Conservation (phyloP, 306 rosid species). For the Purshia tridentata region DNA sequence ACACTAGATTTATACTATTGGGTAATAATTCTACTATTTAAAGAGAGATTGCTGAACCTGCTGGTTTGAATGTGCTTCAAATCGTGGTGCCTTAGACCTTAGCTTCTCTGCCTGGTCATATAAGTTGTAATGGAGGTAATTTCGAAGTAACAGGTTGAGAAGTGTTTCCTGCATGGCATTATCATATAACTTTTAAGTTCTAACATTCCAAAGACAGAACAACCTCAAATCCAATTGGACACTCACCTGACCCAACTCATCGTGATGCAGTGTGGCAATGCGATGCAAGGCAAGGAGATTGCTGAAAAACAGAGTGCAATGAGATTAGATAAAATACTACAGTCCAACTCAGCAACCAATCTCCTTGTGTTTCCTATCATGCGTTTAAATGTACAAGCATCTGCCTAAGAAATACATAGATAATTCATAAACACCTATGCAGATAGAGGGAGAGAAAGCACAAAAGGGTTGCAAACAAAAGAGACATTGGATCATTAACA, state of each 20-base stretch:
- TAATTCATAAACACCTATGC: background rate
- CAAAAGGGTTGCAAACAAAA: background rate
- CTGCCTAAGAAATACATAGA: background rate
- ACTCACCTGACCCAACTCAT: conserved; percentile 73
- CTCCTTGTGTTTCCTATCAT: background rate
- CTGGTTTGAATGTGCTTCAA: conserved; percentile 69
- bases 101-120: conserved; percentile 67
- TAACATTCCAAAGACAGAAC: background rate
- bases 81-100: conserved; percentile 72
- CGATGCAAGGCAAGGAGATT: conserved; percentile 63
- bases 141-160: conserved; percentile 26
- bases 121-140: conserved; percentile 67
- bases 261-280: conserved; percentile 59
- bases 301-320: conserved; percentile 28
- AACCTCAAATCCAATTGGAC: conserved; percentile 2
- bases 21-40: background rate
- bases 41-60: conserved; percentile 37
- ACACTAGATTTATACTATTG: background rate
- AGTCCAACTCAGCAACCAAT: background rate
- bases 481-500: background rate
- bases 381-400: background rate
- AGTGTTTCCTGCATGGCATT: conserved; percentile 58
- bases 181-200: conserved; percentile 18
- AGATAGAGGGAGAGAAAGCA: background rate
- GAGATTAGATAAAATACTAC: background rate